Conservation (phyloP, 2,329 filamentous ascomycete genomes). For the Talaromyces sp. region DNA sequence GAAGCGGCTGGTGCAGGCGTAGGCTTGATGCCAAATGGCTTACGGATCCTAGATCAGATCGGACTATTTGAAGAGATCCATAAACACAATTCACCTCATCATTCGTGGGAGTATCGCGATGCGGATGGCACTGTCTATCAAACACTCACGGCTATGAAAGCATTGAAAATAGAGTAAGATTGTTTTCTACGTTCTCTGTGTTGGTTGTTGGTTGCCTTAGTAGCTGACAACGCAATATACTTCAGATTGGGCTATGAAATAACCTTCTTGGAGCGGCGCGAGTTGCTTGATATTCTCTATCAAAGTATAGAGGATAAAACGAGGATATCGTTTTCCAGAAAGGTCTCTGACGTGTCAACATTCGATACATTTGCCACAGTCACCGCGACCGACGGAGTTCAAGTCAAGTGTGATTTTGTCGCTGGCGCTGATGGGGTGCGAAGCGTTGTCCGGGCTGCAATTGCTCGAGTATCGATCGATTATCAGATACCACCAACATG, state of each 20-base stretch:
- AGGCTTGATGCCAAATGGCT: conserved; percentile 46
- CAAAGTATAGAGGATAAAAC: background rate
- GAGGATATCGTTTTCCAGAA: background rate
- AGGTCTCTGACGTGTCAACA: background rate
- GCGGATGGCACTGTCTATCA: background rate
- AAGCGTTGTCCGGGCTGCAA: conserved; percentile 10
- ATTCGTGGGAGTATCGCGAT: conserved; percentile 12
- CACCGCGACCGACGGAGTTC: background rate
- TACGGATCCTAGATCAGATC: conserved; percentile 53
- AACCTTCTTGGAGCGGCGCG: conserved; percentile 1
- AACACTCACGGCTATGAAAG: conserved; percentile 6
- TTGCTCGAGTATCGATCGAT: background rate
- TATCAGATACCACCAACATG: background rate
- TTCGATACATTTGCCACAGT: background rate
- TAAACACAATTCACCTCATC: conserved; percentile 25
- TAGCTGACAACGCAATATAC: background rate
- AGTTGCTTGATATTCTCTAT: conserved; percentile 10
- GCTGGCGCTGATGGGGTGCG: conserved; percentile 7
- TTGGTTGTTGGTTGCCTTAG: no score
- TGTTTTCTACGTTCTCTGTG: background rate
- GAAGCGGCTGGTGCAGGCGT: conserved; percentile 52
- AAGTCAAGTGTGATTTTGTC: conserved; percentile 3
- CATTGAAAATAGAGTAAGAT: background rate
- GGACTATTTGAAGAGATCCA: conserved; percentile 39
- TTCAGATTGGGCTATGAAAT: conserved; percentile 3